Conservation (phyloP, 2,329 filamentous ascomycete genomes). For the Berkeleyomyces rouxiae region DNA sequence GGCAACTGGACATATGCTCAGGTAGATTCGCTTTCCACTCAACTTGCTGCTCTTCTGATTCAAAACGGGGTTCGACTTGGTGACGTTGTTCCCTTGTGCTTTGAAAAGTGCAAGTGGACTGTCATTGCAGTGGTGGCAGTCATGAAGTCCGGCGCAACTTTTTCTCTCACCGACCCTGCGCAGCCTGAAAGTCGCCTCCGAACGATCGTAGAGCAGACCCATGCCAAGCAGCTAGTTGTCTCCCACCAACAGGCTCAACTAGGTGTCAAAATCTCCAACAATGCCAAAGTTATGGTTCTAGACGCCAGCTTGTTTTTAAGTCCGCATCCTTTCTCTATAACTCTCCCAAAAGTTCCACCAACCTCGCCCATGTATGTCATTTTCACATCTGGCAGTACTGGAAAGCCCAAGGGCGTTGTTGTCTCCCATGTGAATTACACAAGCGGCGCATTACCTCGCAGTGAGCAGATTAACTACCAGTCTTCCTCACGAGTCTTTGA, state of each 20-base stretch:
- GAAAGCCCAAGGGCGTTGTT: conserved; percentile 46
- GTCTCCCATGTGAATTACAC: conserved; percentile 31
- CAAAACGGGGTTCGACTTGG: conserved; percentile 23
- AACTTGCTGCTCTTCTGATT: conserved; percentile 25
- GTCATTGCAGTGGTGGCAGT: conserved; percentile 29
- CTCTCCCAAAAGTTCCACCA: conserved; percentile 26
- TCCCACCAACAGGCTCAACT: conserved; percentile 25
- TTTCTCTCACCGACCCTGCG: conserved; percentile 30
- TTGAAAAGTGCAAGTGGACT: conserved; percentile 33
- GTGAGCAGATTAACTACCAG: conserved; percentile 26
- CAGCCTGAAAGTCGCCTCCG: conserved; percentile 29
- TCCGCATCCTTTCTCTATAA: not conserved
- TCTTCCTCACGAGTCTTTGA: conserved; percentile 28
- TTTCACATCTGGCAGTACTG: conserved; percentile 49
- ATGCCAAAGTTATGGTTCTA: conserved; percentile 10
- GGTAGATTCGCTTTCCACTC: conserved; percentile 26
- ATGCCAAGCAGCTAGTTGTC: conserved; percentile 25
- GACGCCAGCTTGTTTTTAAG: conserved; percentile 1
- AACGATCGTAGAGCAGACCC: conserved; percentile 29
- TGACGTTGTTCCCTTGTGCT: conserved; percentile 32
- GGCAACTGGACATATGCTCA: conserved; percentile 30
- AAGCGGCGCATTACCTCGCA: conserved; percentile 28
- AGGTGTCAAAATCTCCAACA: conserved; percentile 22
- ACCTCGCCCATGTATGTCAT: conserved; percentile 36
- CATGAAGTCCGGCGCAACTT: conserved; percentile 33